A percentile compares a stretch with the other conserved stretches of the same genome.
phyloP scores from a whole-genome alignment of 1,284 basidiomycete genomes.

The Heliocybe sulcata region DNA sequence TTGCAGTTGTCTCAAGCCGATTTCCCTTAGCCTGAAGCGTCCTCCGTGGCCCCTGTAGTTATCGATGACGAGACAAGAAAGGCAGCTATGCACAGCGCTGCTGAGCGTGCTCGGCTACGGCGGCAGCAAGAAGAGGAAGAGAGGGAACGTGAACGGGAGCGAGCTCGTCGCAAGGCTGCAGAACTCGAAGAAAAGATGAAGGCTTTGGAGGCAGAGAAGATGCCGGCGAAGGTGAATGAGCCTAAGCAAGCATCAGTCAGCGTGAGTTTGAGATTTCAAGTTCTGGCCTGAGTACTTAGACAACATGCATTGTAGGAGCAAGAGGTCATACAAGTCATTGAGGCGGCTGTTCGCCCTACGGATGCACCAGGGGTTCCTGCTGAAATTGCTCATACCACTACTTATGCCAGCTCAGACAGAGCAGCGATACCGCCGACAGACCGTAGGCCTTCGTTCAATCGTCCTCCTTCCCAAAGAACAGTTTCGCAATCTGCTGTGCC shows the following conservation, averaged over 20 bases:
- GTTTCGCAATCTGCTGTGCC: too few relatives aligned
- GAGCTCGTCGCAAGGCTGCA: slow-evolving; percentile 79
- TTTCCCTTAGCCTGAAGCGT: slow-evolving; percentile 11
- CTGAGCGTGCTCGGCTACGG: slow-evolving; percentile 76
- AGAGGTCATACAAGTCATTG: slow-evolving; percentile 36
- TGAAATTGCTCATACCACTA: too few relatives aligned
- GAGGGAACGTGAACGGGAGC: slow-evolving; percentile 75
- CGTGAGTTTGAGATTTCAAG: not conserved
- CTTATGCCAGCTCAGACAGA: too few relatives aligned
- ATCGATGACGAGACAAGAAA: slow-evolving; percentile 73
- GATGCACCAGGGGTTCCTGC: too few relatives aligned
- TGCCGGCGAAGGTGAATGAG: slow-evolving; percentile 14
- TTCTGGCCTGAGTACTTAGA: not conserved
- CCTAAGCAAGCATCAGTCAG: not conserved
- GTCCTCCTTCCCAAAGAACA: too few relatives aligned
- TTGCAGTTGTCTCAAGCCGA: not conserved
- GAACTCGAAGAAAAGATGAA: slow-evolving; percentile 78
- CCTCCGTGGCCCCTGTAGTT: slow-evolving; percentile 24
- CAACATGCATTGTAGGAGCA: slow-evolving; percentile 1
- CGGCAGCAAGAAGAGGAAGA: slow-evolving; percentile 85
- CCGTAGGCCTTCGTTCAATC: too few relatives aligned
- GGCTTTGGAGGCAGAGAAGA: slow-evolving; percentile 20
- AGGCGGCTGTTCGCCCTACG: slow-evolving; percentile 15
- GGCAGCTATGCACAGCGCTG: slow-evolving; percentile 84
- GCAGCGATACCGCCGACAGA: too few relatives aligned